A percentile compares a stretch with the other conserved stretches of the same genome.
Conservation (phyloP, 1,139 yeast species). For the Eremothecium cymbalariae region DNA sequence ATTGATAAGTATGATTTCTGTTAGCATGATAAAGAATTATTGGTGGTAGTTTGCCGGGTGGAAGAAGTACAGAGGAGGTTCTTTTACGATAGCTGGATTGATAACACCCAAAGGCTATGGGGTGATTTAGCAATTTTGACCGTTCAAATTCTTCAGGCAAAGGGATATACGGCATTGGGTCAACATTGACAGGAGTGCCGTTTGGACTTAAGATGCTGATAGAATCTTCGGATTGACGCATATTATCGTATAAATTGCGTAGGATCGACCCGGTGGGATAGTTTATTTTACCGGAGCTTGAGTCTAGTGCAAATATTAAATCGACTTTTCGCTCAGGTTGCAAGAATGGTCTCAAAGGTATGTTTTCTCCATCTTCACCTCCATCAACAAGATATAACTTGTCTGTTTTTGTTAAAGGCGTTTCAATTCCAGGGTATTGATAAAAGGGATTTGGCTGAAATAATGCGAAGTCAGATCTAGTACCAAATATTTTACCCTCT, state of each 20-base stretch:
- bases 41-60: conserved; percentile 39
- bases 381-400: conserved; percentile 52
- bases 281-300: conserved; percentile 48
- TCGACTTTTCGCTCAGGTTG: conserved; percentile 47
- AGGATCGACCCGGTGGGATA: conserved; percentile 64
- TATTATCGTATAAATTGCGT: conserved; percentile 27
- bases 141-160: conserved; percentile 30
- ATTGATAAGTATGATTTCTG: conserved; percentile 34
- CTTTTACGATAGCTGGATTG: conserved; percentile 21
- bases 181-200: conserved; percentile 11
- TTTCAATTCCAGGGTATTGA: conserved; percentile 26
- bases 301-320: conserved; percentile 53
- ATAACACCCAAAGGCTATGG: conserved; percentile 53
- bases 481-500: conserved; percentile 8
- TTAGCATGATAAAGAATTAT: conserved; percentile 48
- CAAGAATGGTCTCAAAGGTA: conserved; percentile 54
- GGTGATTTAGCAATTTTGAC: conserved; percentile 33
- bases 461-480: conserved; percentile 59
- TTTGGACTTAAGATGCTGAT: conserved; percentile 13
- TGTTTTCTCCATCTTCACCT: conserved; percentile 56
- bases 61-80: conserved; percentile 9
- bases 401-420: conserved; percentile 21
- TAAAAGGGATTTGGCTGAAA: conserved; percentile 72
- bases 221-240: conserved; percentile 18
- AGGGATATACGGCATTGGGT: conserved; percentile 26